A percentile compares a stretch with the other conserved stretches of the same genome.
These are phyloP conservation scores for Cystoderma amianthinum DNA, from an alignment of 768 basidiomycete genomes.

Conservation along the genomic window DNA sequence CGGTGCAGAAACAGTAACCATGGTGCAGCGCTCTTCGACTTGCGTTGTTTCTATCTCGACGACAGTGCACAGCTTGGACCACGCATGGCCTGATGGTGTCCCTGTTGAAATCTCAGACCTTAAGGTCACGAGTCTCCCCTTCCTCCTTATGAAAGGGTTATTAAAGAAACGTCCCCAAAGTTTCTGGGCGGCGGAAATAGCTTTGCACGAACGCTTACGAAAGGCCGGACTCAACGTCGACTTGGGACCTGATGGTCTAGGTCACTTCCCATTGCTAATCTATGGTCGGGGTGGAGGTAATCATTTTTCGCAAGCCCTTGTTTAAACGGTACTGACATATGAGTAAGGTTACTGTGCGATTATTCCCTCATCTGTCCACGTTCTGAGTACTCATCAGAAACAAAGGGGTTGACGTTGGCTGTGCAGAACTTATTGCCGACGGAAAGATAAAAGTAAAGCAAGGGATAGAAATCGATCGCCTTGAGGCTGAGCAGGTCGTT, in stretches of 20 bases:
- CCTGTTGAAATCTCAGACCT: constrained; percentile 17
- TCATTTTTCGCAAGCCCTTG: neutral
- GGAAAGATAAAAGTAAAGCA: constrained; percentile 56
- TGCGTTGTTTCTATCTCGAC: constrained; percentile 16
- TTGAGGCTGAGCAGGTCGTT: constrained; percentile 23
- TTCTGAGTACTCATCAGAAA: neutral
- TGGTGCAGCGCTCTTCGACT: constrained; percentile 35
- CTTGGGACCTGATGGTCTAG: constrained; percentile 24
- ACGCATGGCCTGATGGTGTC: constrained; percentile 11
- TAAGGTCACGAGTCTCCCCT: constrained; percentile 14
- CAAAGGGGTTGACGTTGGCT: constrained; percentile 36
- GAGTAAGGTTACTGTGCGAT: constrained; percentile 8
- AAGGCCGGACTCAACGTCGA: constrained; percentile 29
- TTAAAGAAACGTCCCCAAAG: constrained; percentile 9
- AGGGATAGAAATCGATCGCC: constrained; percentile 31
- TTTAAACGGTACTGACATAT: neutral
- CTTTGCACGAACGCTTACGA: constrained; percentile 23
- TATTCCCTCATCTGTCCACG: neutral
- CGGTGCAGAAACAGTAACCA: constrained; percentile 26
- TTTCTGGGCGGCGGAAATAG: constrained; percentile 19
- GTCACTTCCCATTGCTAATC: constrained; percentile 15
- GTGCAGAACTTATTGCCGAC: constrained; percentile 40
- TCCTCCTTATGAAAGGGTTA: constrained; percentile 14
- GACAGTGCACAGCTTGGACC: constrained; percentile 2
- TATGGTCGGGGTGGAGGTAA: constrained; percentile 25